Percentiles rank a stretch among this genome's conserved stretches.
Evolutionary conservation across 805 yeast genomes (phyloP).

Genomic region (Suhomyces prunicola): DNA sequence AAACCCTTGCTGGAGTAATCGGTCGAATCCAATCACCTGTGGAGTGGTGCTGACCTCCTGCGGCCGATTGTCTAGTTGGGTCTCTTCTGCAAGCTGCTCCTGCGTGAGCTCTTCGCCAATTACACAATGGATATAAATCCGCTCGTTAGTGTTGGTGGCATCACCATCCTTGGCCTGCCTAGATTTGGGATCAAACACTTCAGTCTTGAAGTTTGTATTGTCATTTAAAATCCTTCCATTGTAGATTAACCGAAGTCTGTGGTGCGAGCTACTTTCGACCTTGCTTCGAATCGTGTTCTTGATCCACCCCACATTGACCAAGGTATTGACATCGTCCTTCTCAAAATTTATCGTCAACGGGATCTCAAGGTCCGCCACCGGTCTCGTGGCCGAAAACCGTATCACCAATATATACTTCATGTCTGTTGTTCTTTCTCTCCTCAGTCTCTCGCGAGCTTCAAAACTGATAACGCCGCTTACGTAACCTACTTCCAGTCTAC

Average conservation of each 20-base stretch:
- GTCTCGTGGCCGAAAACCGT: slow-evolving; percentile 22
- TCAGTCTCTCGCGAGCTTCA: neutral
- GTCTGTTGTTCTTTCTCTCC: neutral
- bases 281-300: slow-evolving; percentile 27
- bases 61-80: slow-evolving; percentile 49
- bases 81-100: slow-evolving; percentile 59
- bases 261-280: slow-evolving; percentile 25
- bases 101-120: slow-evolving; percentile 61
- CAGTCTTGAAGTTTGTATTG: slow-evolving; percentile 51
- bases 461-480: neutral
- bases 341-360: slow-evolving; percentile 26
- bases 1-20: slow-evolving; percentile 80
- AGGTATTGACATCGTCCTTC: slow-evolving; percentile 28
- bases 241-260: slow-evolving; percentile 62
- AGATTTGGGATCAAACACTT: slow-evolving; percentile 36
- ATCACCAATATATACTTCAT: slow-evolving; percentile 17
- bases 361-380: slow-evolving; percentile 25
- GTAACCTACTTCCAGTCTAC: neutral
- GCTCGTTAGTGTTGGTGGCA: neutral
- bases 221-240: slow-evolving; percentile 65
- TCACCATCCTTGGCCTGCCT: slow-evolving; percentile 12
- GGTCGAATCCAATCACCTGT: slow-evolving; percentile 80
- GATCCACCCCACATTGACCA: slow-evolving; percentile 30
- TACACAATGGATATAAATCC: slow-evolving; percentile 72
- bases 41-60: slow-evolving; percentile 53